Evolutionary conservation across 495 filamentous ascomycete genomes (phyloP), one percentile per base, ranked within the genome.

Genomic region (Neurospora sp.): DNA sequence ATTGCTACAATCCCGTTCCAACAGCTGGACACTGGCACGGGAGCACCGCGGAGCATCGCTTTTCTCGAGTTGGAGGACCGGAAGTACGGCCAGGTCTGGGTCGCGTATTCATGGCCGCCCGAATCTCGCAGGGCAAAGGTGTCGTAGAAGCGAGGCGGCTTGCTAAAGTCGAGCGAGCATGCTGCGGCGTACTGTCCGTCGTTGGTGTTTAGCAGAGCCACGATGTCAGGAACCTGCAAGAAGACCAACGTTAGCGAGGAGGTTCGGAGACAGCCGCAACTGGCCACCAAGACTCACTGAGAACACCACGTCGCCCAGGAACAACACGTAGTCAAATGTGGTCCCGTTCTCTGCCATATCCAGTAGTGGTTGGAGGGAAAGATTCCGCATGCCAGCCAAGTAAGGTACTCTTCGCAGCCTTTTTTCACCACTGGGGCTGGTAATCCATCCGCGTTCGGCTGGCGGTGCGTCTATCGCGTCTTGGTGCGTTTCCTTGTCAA

Each of bases 51-150:
- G 37, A 85, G 80, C 39, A 93, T 81, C 0, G 91, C 88, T 10
- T 85, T 77, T 41, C 89, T 84, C 10, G 93, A 93, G 16, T 78
- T 78, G 0, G 81, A 75, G 3, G 90, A 86, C 39, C 86, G 84
- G 76, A 97, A 97, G 81, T 90, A 96, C 0, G 94, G 94, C 88
- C 91, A 96, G 31, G 86, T 90, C 72, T 88, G 85, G 72, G 88
- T 88, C 8, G 89, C 79, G 17, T 86, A 82, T 71, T 90, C 87
- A 70, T 88, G 79, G 65, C 93, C 94, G 3, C 83, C 74, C 8
- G 82, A 81, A 78, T 96, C 94, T 3, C 93, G 90, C 7, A 95
- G 84, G 22, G 94, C 94, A 77, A 96, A 96, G 2, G 92, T 94
- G 77, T 96, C 94, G 81, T 96, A 94, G 82, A 90, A 94, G 4